phyloP scores from a whole-genome alignment of 2,329 filamentous ascomycete genomes.

The Hypomyces rosellus region DNA sequence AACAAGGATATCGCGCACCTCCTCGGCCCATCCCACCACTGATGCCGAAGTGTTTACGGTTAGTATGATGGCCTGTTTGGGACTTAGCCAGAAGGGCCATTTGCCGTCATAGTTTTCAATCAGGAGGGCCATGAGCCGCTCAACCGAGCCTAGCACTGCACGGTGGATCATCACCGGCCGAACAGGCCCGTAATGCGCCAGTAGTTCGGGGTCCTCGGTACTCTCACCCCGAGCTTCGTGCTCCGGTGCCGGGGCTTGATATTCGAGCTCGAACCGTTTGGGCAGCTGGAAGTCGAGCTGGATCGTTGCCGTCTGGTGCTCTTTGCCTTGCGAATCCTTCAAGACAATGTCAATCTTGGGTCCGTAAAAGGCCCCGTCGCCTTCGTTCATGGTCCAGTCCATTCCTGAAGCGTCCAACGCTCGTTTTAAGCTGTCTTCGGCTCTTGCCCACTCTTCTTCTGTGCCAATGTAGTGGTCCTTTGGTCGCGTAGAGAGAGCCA shows the following conservation, averaged over 20 bases:
- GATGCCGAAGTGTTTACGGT: constrained; percentile 59
- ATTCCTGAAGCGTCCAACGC: constrained; percentile 60
- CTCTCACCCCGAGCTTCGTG: constrained; percentile 48
- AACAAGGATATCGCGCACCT: constrained; percentile 43
- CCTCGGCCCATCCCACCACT: constrained; percentile 44
- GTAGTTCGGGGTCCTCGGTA: constrained; percentile 40
- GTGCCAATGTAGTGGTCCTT: constrained; percentile 71
- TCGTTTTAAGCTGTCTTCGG: constrained; percentile 33
- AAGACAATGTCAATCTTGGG: constrained; percentile 88
- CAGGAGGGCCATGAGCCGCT: constrained; percentile 76
- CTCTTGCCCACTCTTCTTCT: constrained; percentile 53
- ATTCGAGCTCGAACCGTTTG: constrained; percentile 71
- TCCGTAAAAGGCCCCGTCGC: constrained; percentile 85
- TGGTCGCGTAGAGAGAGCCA: constrained; percentile 74
- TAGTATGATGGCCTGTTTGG: constrained; percentile 67
- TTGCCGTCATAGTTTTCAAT: constrained; percentile 76
- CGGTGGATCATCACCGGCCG: constrained; percentile 76
- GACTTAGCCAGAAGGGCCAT: constrained; percentile 87
- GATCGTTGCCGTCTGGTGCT: constrained; percentile 83
- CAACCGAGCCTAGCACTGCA: constrained; percentile 76
- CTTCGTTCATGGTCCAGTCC: constrained; percentile 68
- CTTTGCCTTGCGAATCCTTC: constrained; percentile 72
- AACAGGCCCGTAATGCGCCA: constrained; percentile 52
- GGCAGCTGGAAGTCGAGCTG: constrained; percentile 88
- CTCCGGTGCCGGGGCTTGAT: constrained; percentile 62